Percentiles rank a stretch among this genome's conserved stretches.
phyloP scores from a whole-genome alignment of 2,329 filamentous ascomycete species.

The Domatiomyces globalis region DNA sequence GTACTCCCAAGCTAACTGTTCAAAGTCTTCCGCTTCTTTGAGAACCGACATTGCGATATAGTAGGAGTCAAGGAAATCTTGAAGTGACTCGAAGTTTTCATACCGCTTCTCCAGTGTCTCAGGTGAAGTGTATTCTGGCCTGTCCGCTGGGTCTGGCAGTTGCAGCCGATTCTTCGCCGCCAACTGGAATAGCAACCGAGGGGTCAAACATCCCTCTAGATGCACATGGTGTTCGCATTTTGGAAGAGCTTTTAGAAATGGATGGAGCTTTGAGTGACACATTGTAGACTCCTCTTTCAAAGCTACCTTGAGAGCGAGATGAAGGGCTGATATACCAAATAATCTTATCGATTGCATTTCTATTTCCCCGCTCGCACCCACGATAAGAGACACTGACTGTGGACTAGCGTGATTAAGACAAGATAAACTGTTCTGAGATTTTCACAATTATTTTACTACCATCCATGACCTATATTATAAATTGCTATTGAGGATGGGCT shows the following conservation, averaged over 20 bases:
- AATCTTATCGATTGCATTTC: too few relatives aligned
- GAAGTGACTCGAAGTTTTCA: slow-evolving; percentile 51
- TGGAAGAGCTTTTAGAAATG: slow-evolving; percentile 51
- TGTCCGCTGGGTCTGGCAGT: slow-evolving; percentile 38
- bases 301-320: too few relatives aligned
- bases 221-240: slow-evolving; percentile 78
- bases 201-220: slow-evolving; percentile 57
- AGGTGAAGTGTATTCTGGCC: slow-evolving; percentile 46
- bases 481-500: too few relatives aligned
- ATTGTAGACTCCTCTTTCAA: slow-evolving; percentile 24
- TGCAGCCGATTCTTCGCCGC: slow-evolving; percentile 51
- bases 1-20: slow-evolving; percentile 58
- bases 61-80: slow-evolving; percentile 65
- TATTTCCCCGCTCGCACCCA: too few relatives aligned
- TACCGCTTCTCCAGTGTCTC: slow-evolving; percentile 50
- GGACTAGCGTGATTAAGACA: too few relatives aligned
- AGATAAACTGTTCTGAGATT: too few relatives aligned
- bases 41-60: slow-evolving; percentile 64
- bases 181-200: slow-evolving; percentile 54
- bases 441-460: too few relatives aligned
- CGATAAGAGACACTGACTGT: too few relatives aligned
- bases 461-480: too few relatives aligned
- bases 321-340: too few relatives aligned
- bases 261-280: slow-evolving; percentile 43
- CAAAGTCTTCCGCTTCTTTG: slow-evolving; percentile 50